Base-by-base conservation (phyloP, 371 early-diverging fungal species). In the Circinella umbellata region DNA sequence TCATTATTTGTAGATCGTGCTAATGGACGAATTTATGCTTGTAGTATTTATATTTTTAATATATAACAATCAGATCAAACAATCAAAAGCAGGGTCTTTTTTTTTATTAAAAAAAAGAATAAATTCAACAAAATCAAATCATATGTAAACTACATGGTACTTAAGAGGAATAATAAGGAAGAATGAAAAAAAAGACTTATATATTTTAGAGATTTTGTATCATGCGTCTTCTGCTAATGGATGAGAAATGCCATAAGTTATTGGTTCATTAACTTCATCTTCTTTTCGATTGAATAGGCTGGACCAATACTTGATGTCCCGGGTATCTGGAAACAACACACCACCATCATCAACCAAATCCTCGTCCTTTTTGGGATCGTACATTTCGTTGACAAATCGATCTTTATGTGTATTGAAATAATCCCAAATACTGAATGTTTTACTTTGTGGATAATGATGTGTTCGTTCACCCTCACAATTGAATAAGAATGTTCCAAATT, bases 401-500 rank as follows among this genome's bases (percentile, higher is more conserved):
- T 83, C 84, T 69, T 71, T 77, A 64, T 90, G 71, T 8, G 86
- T 79, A 62, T 86, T 81, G 69, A 96, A 80, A 76, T 92, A 89
- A 68, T 93, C 89, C 97, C 97, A 98, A 20, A 97, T 79, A 17
- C 92, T 91, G 62, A 78, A 81, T 0, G 96, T 93, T 62, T 74
- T 81, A 63, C 76, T 72, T 54, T 82, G 79, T 11, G 86, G 73
- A 10, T 77, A 70, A 39, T 80, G 66, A 10, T 55, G 61, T 9
- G 63, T 63, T 4, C 92, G 89, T 72, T 98, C 97, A 35, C 81
- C 76, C 74, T 95, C 94, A 68, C 89, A 90, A 80, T 98, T 97
- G 80, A 93, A 94, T 69, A 98, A 61, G 69, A 98, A 97, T 13
- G 92, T 95, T 18, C 98, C 98, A 83, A 93, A 98, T 75, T 95